Evolutionary conservation across 2,329 filamentous ascomycete species (phyloP), one percentile per base, ranked within the genome.

Genomic region (Penicillium digitatum): DNA sequence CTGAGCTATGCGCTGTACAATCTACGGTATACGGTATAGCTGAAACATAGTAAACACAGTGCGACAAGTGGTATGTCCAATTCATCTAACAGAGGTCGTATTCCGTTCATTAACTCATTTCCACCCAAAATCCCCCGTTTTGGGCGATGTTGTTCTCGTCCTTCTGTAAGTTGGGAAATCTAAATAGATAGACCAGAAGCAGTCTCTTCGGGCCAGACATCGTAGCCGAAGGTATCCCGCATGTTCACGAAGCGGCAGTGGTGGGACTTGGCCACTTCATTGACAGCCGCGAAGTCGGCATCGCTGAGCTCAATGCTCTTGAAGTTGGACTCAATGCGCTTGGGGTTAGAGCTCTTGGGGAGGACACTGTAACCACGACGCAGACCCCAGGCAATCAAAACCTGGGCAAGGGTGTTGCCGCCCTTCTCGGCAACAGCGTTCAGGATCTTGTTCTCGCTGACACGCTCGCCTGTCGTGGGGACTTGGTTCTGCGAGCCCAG

Each of bases 161-260:
- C 51, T 52, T 31, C 26, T 46, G 12, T 52, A 48, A 48, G 43
- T 35, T 11, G 29, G 16, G 10, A 45, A 26, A 58, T 56, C 58
- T 65, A 70, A 56, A 63, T 67, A 49, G 69, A 69, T 27, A 72
- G 32, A 58, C 72, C 62, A 57, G 66, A 62, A 43, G 69, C 68
- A 31, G 66, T 66, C 76, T 86, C 83, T 66, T 85, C 81, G 0
- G 84, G 79, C 84, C 84, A 87, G 47, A 89, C 81, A 64, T 90
- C 79, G 69, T 87, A 88, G 7, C 87, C 87, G 71, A 90, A 90
- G 1, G 85, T 88, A 61, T 89, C 87, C 79, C 88, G 90, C 87
- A 90, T 90, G 76, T 90, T 89, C 56, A 90, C 87, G 66, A 90
- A 90, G 35, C 87, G 82, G 26, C 81, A 82, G 71, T 88, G 84